Percentiles rank a stretch among this genome's conserved stretches.
Evolutionary conservation across 352 stramenopile species (phyloP).

Genomic region (Phytopythium litorale): DNA sequence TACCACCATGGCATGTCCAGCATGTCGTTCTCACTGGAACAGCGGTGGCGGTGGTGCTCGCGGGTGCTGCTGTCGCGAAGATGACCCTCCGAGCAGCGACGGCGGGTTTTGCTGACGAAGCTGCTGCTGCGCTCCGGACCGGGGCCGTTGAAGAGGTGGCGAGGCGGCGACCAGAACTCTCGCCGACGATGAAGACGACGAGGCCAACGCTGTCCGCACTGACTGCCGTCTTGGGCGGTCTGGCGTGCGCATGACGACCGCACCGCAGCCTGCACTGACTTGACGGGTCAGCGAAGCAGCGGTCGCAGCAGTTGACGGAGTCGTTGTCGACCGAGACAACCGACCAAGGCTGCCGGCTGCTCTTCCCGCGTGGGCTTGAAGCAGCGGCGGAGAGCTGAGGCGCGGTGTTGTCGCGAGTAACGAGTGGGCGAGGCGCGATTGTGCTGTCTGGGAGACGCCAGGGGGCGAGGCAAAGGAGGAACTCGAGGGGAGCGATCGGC

Average conservation of each 20-base stretch:
- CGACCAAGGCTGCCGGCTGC: background rate
- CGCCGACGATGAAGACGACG: slow-evolving; percentile 8
- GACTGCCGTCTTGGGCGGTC: slow-evolving; percentile 63
- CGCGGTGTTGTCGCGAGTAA: background rate
- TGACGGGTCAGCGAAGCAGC: background rate
- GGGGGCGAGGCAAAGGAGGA: background rate
- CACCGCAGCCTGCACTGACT: slow-evolving; percentile 7
- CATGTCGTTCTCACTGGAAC: slow-evolving; percentile 7
- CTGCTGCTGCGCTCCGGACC: slow-evolving; percentile 18
- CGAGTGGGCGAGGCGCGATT: background rate
- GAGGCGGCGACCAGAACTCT: slow-evolving; percentile 73
- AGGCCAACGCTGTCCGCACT: slow-evolving; percentile 12
- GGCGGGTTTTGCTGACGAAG: slow-evolving; percentile 6
- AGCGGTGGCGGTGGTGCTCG: slow-evolving; percentile 23
- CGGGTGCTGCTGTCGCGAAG: slow-evolving; percentile 18
- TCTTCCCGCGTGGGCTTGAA: background rate
- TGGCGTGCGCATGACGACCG: slow-evolving; percentile 73
- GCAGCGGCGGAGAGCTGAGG: background rate
- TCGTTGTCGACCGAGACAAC: background rate
- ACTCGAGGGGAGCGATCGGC: background rate
- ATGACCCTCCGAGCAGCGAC: slow-evolving; percentile 21
- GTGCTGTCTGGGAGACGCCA: background rate
- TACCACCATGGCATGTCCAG: background rate
- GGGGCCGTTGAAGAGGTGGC: slow-evolving; percentile 57
- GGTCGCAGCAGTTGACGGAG: background rate